A percentile compares a stretch with the other conserved stretches of the same genome.
Evolutionary conservation across 2,329 filamentous ascomycete species (phyloP).

Genomic region (Exutisphaerella laricina): DNA sequence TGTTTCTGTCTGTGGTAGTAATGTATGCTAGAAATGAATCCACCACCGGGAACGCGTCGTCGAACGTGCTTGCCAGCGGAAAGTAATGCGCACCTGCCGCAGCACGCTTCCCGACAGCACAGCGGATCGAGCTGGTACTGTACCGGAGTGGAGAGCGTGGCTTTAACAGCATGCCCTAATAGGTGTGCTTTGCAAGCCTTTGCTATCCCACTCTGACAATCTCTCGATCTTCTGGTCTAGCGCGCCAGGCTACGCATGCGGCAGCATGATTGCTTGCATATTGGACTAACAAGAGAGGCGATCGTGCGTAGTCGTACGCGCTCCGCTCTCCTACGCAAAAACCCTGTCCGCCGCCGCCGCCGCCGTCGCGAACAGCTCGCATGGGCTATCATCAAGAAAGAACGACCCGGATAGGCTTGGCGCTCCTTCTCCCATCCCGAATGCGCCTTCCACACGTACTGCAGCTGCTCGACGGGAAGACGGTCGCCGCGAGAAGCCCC

Average conservation of each 20-base stretch:
- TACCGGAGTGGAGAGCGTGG: constrained; percentile 12
- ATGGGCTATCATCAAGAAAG: too few relatives aligned
- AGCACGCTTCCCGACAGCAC: constrained; percentile 15
- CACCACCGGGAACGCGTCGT: constrained; percentile 3
- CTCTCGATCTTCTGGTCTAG: constrained; percentile 16
- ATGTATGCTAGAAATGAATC: neutral
- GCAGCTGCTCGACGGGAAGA: constrained; percentile 5
- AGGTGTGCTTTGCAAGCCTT: constrained; percentile 6
- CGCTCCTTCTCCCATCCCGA: too few relatives aligned
- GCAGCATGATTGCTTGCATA: constrained; percentile 21
- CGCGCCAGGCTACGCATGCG: constrained; percentile 12
- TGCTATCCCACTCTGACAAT: constrained; percentile 7
- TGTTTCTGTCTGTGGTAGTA: neutral
- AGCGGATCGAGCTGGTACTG: constrained; percentile 9
- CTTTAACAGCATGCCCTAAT: constrained; percentile 12
- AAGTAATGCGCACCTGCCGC: constrained; percentile 15
- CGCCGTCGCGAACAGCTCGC: too few relatives aligned
- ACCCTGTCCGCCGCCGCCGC: neutral
- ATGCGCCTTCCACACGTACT: too few relatives aligned
- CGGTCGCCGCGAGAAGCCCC: constrained; percentile 17
- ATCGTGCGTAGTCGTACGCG: constrained; percentile 14
- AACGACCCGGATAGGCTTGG: too few relatives aligned
- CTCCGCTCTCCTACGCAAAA: too few relatives aligned
- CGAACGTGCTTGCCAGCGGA: constrained; percentile 10
- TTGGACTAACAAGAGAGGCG: constrained; percentile 13